These are phyloP conservation scores for Schrenkiella parvula DNA, from an alignment of 345 rosid species.

Conservation along the genomic window DNA sequence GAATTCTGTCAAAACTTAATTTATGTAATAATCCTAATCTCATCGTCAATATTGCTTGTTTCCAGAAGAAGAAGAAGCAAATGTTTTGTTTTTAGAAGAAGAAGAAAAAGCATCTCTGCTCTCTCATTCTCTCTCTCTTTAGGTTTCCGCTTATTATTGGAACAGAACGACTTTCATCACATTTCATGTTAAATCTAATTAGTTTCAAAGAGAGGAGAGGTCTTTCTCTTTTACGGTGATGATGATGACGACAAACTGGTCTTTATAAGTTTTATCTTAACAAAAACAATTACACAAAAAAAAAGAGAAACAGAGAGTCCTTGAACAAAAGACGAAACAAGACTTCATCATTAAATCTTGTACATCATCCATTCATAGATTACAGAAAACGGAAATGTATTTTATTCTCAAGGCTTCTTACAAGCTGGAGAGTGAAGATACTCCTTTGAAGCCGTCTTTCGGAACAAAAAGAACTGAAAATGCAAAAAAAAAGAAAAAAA, in stretches of 20 bases:
- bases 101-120: constrained; percentile 27
- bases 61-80: constrained; percentile 29
- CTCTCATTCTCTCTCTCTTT: neutral
- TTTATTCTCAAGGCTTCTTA: neutral
- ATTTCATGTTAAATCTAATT: neutral
- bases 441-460: constrained; percentile 18
- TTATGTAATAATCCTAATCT: too few relatives aligned
- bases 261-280: neutral
- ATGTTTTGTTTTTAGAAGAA: constrained; percentile 45
- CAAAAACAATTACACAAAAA: neutral
- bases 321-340: neutral
- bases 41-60: neutral
- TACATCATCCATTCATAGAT: neutral
- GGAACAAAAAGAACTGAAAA: constrained; percentile 31
- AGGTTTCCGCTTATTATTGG: constrained; percentile 1
- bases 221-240: neutral
- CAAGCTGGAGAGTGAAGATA: neutral
- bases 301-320: neutral
- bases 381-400: neutral
- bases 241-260: neutral
- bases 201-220: neutral
- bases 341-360: neutral
- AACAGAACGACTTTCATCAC: constrained; percentile 12
- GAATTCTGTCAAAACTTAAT: too few relatives aligned
- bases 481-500: neutral